A percentile compares a stretch with the other conserved stretches of the same genome.
phyloP scores from a whole-genome alignment of 2,329 filamentous ascomycete species.

The Claviceps paspali region DNA sequence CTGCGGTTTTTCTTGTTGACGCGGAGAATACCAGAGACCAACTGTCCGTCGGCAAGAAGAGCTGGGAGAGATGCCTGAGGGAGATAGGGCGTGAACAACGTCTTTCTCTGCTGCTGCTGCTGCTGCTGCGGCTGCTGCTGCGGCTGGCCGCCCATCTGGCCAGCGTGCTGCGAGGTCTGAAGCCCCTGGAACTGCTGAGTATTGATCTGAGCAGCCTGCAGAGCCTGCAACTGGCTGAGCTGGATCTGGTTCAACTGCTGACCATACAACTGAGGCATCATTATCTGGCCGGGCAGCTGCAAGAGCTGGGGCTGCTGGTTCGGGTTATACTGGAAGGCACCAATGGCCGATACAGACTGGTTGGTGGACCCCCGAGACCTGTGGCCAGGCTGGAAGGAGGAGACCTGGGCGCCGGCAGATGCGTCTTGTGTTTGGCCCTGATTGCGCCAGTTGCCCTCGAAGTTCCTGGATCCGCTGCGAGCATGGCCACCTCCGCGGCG shows the following conservation, averaged over 20 bases:
- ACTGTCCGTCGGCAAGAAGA: constrained; percentile 76
- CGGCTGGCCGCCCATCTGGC: constrained; percentile 42
- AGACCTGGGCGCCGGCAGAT: constrained; percentile 32
- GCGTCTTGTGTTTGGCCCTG: constrained; percentile 51
- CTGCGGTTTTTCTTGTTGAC: constrained; percentile 99
- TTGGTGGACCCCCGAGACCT: constrained; percentile 72
- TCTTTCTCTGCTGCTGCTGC: constrained; percentile 87
- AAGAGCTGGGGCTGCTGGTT: constrained; percentile 67
- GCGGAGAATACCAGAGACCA: constrained; percentile 89
- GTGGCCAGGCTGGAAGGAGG: constrained; percentile 83
- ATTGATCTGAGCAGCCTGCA: constrained; percentile 76
- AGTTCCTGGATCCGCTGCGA: constrained; percentile 77
- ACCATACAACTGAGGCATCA: constrained; percentile 75
- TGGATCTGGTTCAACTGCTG: constrained; percentile 82
- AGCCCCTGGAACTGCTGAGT: constrained; percentile 58
- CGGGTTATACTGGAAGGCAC: constrained; percentile 71
- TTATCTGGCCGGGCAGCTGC: constrained; percentile 72
- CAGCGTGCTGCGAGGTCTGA: constrained; percentile 57
- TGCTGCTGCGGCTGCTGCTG: constrained; percentile 34
- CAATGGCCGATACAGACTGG: constrained; percentile 70
- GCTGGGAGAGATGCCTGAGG: constrained; percentile 89
- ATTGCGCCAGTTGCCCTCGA: constrained; percentile 95
- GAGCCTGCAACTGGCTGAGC: constrained; percentile 76
- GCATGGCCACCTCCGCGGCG: constrained; percentile 68
- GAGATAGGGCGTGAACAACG: constrained; percentile 92